phyloP scores from a whole-genome alignment of 2,329 filamentous ascomycete species.

The Cladobotryum mycophilum region DNA sequence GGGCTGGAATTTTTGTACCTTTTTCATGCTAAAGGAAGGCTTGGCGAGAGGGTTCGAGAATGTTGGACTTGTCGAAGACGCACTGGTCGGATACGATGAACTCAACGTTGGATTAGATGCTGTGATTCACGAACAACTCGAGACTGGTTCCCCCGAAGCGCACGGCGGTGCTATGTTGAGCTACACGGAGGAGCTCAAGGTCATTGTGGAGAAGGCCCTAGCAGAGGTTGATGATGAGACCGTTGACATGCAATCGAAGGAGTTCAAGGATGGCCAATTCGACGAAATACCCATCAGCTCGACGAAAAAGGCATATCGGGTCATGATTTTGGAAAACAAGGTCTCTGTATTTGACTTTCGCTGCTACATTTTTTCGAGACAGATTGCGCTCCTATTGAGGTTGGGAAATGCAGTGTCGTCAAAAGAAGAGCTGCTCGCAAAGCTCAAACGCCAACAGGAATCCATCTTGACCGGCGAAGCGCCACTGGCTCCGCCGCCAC shows the following conservation, averaged over 20 bases:
- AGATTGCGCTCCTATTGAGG: constrained; percentile 74
- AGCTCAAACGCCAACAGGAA: constrained; percentile 57
- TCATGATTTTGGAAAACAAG: constrained; percentile 87
- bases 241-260: constrained; percentile 39
- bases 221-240: constrained; percentile 27
- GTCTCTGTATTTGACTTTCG: constrained; percentile 95
- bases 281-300: constrained; percentile 57
- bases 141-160: constrained; percentile 51
- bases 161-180: constrained; percentile 66
- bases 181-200: constrained; percentile 68
- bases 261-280: constrained; percentile 31
- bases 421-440: constrained; percentile 54
- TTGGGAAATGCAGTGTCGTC: constrained; percentile 69
- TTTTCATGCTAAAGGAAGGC: constrained; percentile 96
- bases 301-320: constrained; percentile 75
- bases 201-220: constrained; percentile 48
- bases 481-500: constrained; percentile 39
- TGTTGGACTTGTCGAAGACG: constrained; percentile 92
- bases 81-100: constrained; percentile 90
- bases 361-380: constrained; percentile 86
- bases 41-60: constrained; percentile 91
- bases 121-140: constrained; percentile 67
- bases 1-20: constrained; percentile 99
- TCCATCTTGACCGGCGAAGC: constrained; percentile 52
- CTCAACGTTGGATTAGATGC: constrained; percentile 80